Conservation (phyloP, 192 early-diverging fungal species). For the Diversispora epigaea region DNA sequence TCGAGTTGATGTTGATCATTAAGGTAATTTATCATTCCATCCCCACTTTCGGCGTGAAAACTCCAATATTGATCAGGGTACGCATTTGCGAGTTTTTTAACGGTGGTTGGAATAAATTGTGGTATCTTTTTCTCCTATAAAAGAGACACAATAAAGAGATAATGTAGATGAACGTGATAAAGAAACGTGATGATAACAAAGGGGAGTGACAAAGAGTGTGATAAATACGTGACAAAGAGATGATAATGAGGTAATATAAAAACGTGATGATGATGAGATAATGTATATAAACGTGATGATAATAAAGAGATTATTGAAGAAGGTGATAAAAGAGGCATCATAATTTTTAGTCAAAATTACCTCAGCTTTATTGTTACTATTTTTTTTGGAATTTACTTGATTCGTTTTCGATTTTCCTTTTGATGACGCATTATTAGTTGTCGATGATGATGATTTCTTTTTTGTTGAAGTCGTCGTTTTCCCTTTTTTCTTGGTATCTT, state of each 20-base stretch:
- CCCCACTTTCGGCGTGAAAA: conserved; percentile 49
- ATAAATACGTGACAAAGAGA: too few relatives aligned
- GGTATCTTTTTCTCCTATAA: not conserved
- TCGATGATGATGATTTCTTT: not conserved
- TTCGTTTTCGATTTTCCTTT: not conserved
- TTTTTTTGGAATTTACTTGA: not conserved
- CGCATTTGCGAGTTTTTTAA: conserved; percentile 49
- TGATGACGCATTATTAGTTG: not conserved
- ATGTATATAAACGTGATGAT: not conserved
- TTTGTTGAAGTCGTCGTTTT: not conserved
- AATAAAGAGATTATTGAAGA: not conserved
- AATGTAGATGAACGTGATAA: not conserved
- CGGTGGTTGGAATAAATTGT: conserved; percentile 54
- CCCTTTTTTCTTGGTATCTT: not conserved
- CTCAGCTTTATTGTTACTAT: not conserved
- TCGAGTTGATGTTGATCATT: conserved; percentile 71
- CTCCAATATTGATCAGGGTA: conserved; percentile 67
- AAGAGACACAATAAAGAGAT: not conserved
- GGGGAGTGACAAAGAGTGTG: too few relatives aligned
- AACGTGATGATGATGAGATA: too few relatives aligned
- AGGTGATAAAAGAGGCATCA: not conserved
- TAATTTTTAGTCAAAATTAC: not conserved
- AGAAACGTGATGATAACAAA: not conserved
- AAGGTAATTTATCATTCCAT: conserved; percentile 64
- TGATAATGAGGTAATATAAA: too few relatives aligned